Percentiles rank a stretch among this genome's conserved stretches.
Evolutionary conservation across 2,329 filamentous ascomycete species (phyloP).

Genomic region (Botryotinia globosa): DNA sequence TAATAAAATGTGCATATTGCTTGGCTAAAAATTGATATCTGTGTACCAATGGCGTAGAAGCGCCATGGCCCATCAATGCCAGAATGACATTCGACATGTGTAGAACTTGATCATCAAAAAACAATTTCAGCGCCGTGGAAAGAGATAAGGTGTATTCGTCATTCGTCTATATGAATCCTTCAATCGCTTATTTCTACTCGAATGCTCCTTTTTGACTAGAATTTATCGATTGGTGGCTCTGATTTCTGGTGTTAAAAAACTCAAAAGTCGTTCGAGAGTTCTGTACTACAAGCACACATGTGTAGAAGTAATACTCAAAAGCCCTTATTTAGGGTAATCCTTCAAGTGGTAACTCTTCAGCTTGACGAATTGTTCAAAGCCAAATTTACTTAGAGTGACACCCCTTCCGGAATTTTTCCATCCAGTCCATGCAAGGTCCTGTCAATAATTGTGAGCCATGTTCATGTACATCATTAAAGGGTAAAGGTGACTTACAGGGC

Average conservation of each 20-base stretch:
- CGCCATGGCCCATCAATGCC: conserved; percentile 17
- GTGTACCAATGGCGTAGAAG: conserved; percentile 17
- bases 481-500: conserved; percentile 63
- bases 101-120: conserved; percentile 5
- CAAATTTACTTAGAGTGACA: conserved; percentile 82
- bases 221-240: conserved; percentile 19
- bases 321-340: conserved; percentile 58
- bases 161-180: conserved; percentile 21
- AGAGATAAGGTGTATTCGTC: conserved; percentile 15
- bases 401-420: conserved; percentile 98
- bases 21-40: background rate
- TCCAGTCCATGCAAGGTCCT: conserved; percentile 94
- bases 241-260: conserved; percentile 7
- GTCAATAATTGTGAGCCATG: conserved; percentile 32
- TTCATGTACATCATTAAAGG: background rate
- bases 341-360: conserved; percentile 95
- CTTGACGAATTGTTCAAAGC: conserved; percentile 94
- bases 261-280: conserved; percentile 20
- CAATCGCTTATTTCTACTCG: conserved; percentile 16
- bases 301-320: conserved; percentile 16
- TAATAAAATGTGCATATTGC: conserved; percentile 19
- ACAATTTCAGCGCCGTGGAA: conserved; percentile 2
- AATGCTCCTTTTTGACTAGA: background rate
- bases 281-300: conserved; percentile 17
- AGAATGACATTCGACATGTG: conserved; percentile 16